phyloP scores from a whole-genome alignment of 495 filamentous ascomycete species.

The Talaromyces proteolyticus region DNA sequence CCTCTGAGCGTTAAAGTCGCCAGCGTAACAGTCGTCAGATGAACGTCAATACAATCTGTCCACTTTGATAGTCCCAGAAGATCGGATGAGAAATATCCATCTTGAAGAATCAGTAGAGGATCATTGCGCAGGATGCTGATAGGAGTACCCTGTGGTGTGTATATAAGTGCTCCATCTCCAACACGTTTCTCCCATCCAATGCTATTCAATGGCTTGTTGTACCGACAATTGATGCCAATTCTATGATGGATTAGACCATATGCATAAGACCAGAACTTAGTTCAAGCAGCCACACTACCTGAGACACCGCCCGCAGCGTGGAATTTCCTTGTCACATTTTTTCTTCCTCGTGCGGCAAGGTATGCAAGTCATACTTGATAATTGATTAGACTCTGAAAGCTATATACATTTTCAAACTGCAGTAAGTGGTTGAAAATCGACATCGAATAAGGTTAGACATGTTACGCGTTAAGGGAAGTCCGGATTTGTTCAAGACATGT shows the following conservation, averaged over 20 bases:
- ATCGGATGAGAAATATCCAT: not conserved
- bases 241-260: not conserved
- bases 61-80: not conserved
- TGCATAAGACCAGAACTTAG: not conserved
- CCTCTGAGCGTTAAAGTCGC: not conserved
- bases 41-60: not conserved
- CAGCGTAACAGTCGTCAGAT: not conserved
- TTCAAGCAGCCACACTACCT: not conserved
- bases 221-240: slow-evolving; percentile 1
- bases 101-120: not conserved
- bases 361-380: slow-evolving; percentile 3
- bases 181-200: not conserved
- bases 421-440: no score
- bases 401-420: not conserved
- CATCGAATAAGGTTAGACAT: no score
- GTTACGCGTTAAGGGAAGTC: no score
- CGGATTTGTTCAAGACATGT: no score
- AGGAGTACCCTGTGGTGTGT: not conserved
- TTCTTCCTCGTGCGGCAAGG: slow-evolving; percentile 1
- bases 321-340: slow-evolving; percentile 4
- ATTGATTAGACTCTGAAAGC: no score
- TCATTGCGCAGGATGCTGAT: not conserved
- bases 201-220: not conserved
- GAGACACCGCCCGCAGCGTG: not conserved
- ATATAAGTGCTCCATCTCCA: not conserved